A percentile compares a stretch with the other conserved stretches of the same genome.
phyloP scores from a whole-genome alignment of 306 rosid species.

The Datisca glomerata region DNA sequence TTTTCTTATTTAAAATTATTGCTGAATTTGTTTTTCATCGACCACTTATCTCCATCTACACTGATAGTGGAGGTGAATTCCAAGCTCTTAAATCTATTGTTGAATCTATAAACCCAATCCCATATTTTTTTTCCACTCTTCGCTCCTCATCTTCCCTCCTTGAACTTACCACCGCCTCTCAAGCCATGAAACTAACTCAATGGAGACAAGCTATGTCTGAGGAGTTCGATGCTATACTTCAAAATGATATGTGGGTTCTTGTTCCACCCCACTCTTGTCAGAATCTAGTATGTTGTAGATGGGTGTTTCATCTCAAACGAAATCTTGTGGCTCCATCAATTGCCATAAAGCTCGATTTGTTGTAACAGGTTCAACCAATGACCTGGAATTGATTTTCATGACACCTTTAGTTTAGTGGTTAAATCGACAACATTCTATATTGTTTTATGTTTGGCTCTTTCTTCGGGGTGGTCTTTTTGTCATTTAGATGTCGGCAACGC shows the following conservation, averaged over 20 bases:
- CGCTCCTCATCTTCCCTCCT: no score
- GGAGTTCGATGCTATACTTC: neutral
- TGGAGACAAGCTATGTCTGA: neutral
- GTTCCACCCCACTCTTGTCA: neutral
- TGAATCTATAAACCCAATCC: no score
- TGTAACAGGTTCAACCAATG: neutral
- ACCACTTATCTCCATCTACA: no score
- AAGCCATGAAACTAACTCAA: neutral
- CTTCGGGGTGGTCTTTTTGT: neutral
- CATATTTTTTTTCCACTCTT: no score
- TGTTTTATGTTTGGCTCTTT: neutral
- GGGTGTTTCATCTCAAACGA: neutral
- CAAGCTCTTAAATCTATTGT: no score
- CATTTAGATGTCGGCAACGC: neutral
- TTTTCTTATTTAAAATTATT: no score
- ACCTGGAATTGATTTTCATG: neutral
- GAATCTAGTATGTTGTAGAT: neutral
- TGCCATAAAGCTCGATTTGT: neutral
- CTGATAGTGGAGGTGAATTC: no score
- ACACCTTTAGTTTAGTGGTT: neutral
- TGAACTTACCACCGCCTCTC: neutral
- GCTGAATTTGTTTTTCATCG: no score
- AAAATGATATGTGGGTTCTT: neutral
- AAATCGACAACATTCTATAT: neutral
- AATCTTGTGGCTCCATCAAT: neutral